Base-by-base conservation (phyloP, 2,329 filamentous ascomycete genomes). In the Microcyclosporella mali region DNA sequence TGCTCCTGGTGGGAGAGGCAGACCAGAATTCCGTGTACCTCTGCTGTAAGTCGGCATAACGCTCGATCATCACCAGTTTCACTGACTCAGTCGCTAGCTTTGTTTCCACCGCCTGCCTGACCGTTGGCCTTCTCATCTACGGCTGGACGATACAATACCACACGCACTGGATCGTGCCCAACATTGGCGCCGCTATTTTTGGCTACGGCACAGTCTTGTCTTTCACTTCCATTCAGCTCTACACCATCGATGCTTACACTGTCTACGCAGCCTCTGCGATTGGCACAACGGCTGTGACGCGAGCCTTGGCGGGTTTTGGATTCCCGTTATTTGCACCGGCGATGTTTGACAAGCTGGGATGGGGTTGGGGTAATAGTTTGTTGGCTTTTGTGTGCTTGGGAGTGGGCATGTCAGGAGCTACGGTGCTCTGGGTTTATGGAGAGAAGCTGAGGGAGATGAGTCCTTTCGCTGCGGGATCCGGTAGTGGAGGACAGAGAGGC, bases 321-420 rank as follows among this genome's bases (percentile, higher is more conserved):
- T 70, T 83, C 0, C 80, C 80, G 0, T 64, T 84, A 2, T 78
- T 78, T 12, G 80, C 78, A 0, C 64, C 72, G 1, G 64, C 67
- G 57, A 52, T 76, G 67, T 73, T 71, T 44, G 44, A 56, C 0
- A 48, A 51, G 0, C 56, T 74, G 3, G 69, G 68, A 0, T 59
- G 70, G 21, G 71, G 70, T 1, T 73, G 70, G 70, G 71, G 71
- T 0, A 73, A 70, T 43, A 66, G 62, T 60, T 51, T 81, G 62
- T 45, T 83, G 59, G 72, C 73, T 50, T 71, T 78, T 42, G 61
- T 79, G 28, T 70, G 69, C 0, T 50, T 81, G 7, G 70, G 52
- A 0, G 53, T 81, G 36, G 74, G 73, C 0, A 62, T 70, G 41
- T 63, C 72, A 0, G 70, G 67, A 4, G 70, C 73, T 1, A 59